Evolutionary conservation across 1,284 basidiomycete species (phyloP), one percentile per base, ranked within the genome.

Genomic region (Fomitopsis schrenkii): DNA sequence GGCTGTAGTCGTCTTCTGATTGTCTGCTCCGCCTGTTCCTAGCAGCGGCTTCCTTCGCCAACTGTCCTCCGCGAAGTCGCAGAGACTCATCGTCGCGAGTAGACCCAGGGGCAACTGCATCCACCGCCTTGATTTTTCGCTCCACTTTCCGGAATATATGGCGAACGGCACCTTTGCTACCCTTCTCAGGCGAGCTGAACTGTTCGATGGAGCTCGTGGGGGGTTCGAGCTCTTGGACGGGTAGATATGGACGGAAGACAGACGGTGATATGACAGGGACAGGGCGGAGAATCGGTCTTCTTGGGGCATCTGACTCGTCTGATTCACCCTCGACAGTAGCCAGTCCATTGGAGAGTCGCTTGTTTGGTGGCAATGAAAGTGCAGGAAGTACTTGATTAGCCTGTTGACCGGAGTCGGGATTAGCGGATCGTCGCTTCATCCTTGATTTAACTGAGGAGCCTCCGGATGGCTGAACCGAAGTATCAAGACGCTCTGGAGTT

Each of bases 131-230:
- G 36, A 38, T 15, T 7, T 15, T 19, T 26, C 38, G 15, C 40
- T 58, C 38, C n/a, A 38, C 42, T 17, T 40, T 48, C 5, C 22
- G 50, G 22, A 55, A 55, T 1, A 52, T 41, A 4, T 19, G 30
- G 8, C 22, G 19, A 6, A 44, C 35, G 17, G 57, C 61, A 54
- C 40, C 19, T 54, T 7, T 55, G 59, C 56, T 48, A 35, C 59
- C 63, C 55, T 59, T 62, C 54, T 69, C 68, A 2, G 67, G 68
- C 1, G 70, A 68, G 55, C 68, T 68, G 60, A 69, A 71, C n/a
- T 69, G 59, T 19, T 69, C 70, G 38, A 70, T 70, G 3, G 67
- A 64, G 6, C 63, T 64, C 0, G 59, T 64, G 30, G 42, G 60
- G 14, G 53, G 57, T 17, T 58, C 54, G 10, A 38, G 19, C n/a